Conservation (phyloP, 176 grass and related monocot species). For the Musa acuminata region DNA sequence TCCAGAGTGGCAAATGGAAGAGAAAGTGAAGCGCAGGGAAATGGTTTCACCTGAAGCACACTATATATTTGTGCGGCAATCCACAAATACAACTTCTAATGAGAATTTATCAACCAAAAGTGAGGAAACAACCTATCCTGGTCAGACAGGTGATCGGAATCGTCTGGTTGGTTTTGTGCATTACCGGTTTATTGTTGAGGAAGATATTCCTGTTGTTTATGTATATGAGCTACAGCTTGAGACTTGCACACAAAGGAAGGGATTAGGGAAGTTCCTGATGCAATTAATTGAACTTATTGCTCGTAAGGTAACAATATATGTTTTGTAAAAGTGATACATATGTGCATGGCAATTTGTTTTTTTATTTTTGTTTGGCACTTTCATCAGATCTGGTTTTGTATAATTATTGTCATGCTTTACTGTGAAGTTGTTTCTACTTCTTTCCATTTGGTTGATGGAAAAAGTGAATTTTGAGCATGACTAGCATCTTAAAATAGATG, state of each 20-base stretch:
- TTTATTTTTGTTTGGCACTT: background rate
- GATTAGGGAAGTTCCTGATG: slow-evolving; percentile 78
- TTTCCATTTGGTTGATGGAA: background rate
- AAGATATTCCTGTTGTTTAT: slow-evolving; percentile 78
- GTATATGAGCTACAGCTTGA: slow-evolving; percentile 86
- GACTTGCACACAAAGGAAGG: slow-evolving; percentile 52
- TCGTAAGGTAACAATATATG: slow-evolving; percentile 44
- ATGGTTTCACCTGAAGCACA: slow-evolving; percentile 57
- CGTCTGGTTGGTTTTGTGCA: slow-evolving; percentile 70
- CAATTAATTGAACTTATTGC: slow-evolving; percentile 68
- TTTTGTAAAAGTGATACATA: background rate
- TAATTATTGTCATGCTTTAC: background rate
- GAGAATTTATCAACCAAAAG: slow-evolving; percentile 15
- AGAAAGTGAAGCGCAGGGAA: slow-evolving; percentile 71
- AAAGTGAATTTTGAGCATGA: slow-evolving; percentile 7
- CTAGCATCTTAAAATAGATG: background rate
- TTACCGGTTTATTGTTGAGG: slow-evolving; percentile 75
- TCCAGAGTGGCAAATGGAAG: slow-evolving; percentile 68
- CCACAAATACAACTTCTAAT: slow-evolving; percentile 8
- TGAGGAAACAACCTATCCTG: slow-evolving; percentile 5
- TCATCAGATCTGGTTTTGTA: background rate
- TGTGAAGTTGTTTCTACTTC: background rate
- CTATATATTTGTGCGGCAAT: slow-evolving; percentile 46
- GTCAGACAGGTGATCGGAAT: slow-evolving; percentile 12
- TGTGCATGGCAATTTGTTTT: background rate